Evolutionary conservation across 164 flowering plant species (phyloP), one percentile per base, ranked within the genome.

Genomic region (Stephania yunnanensis): DNA sequence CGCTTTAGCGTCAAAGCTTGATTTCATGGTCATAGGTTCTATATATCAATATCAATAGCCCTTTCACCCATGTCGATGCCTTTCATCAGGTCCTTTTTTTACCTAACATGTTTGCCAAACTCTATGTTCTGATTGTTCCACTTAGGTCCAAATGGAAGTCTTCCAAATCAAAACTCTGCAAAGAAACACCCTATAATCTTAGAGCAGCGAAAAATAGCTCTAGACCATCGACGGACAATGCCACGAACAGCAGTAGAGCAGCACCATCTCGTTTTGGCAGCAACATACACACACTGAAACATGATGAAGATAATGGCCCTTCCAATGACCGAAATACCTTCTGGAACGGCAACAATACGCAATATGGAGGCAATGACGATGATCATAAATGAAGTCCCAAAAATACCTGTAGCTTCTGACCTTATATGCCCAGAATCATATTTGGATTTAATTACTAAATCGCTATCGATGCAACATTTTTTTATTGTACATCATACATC

Each of bases 321-420:
- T 84, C 84, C 72, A 75, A 69, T 3, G 92, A 85, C 71, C 82
- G 86, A 80, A 94, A 92, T 75, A 72, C 94, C 45, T 94, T 87
- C 74, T 94, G 97, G 98, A 94, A 94, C 71, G 98, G 98, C 50
- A 94, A 94, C 76, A 92, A 97, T 63, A 94, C 98, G 19, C 87
- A 92, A 77, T 94, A 81, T 78, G 95, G 94, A 44, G 95, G 95
- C 42, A 58, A 75, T 0, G 25, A 25, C 45, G 44, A 87, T 30
- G 72, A 80, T 71, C 71, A 75, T 61, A 79, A 77, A 30, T 70
- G 70, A 73, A 19, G 25, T 25, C 46, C 63, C 58, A 30, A 31
- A 22, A 22, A 36, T 36, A 36, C 42, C 2, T 36, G 42, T 36
- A 36, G 42, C 42, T 15, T 58, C 2, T 1, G 65, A 58, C n/a